A percentile compares a stretch with the other conserved stretches of the same genome.
Conservation (phyloP, 1,284 basidiomycete genomes). For the Kalmanozyma brasiliensis region DNA sequence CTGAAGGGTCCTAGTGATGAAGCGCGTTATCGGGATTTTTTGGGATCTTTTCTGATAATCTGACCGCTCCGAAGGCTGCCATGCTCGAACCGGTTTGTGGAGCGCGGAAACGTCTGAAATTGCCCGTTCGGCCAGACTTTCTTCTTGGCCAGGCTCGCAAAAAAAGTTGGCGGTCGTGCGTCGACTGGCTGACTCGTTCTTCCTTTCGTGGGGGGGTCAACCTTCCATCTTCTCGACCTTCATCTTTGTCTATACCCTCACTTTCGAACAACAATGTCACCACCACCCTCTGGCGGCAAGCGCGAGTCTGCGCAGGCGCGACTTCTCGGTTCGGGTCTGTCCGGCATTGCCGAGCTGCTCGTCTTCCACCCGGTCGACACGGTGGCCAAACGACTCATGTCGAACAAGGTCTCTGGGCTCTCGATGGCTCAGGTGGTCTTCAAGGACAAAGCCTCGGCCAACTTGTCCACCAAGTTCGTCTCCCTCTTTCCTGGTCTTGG, state of each 20-base stretch:
- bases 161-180: too few relatives aligned
- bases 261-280: constrained; percentile 52
- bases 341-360: constrained; percentile 91
- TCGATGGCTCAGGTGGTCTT: constrained; percentile 83
- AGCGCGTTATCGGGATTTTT: constrained; percentile 11
- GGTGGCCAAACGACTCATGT: constrained; percentile 96
- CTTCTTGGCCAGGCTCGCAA: not conserved
- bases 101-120: constrained; percentile 14
- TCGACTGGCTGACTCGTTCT: not conserved
- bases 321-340: constrained; percentile 81
- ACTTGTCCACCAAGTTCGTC: constrained; percentile 76
- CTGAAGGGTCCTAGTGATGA: too few relatives aligned
- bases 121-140: constrained; percentile 6
- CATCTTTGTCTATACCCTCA: not conserved
- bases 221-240: not conserved
- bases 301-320: constrained; percentile 87
- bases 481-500: constrained; percentile 97
- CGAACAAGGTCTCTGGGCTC: constrained; percentile 73
- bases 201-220: not conserved
- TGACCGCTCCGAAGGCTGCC: not conserved
- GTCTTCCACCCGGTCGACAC: constrained; percentile 77
- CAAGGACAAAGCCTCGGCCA: constrained; percentile 80
- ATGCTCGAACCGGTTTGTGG: not conserved
- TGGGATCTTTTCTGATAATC: constrained; percentile 6
- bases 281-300: constrained; percentile 54